Base-by-base conservation (phyloP, 345 rosid species). In the Triadica sebifera region DNA sequence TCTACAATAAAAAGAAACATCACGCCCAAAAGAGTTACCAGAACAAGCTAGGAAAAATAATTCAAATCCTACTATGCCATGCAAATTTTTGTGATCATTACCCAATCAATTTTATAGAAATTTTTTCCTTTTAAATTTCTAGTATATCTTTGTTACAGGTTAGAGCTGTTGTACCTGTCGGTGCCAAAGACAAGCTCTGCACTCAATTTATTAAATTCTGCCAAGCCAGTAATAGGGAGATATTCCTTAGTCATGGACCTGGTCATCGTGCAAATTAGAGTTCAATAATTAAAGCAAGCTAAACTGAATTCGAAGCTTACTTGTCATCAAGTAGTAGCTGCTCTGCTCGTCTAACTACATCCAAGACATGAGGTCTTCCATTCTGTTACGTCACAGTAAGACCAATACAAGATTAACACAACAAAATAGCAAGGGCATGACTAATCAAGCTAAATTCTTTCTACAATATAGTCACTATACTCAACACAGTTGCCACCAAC, bases 161-260 rank as follows among this genome's bases (percentile, higher is more conserved):
- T 17, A 56, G 6, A 20, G 12, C 45, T 29, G 19, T 15, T 58
- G 65, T 76, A 90, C 97, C 93, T 87, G 81, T 89, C 89, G 70
- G 82, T 86, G 52, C 94, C 94, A 68, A 92, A 78, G 58, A 89
- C 88, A 79, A 92, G 92, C 82, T 85, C 85, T 74, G 96, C 96
- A 74, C 97, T 90, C 85, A 90, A 64, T 86, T 88, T 87, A 79
- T 90, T 92, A 78, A 92, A 92, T 66, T 88, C 92, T 71, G 79
- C 84, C 85, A 90, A 81, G 65, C 97, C 96, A 72, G 81, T 84
- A 81, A 92, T 90, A 5, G 94, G 94, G 80, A 90, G 92, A 80
- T 92, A 90, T 77, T 92, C 97, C 85, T 92, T 92, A 10, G 83
- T 74, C 22, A 88, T 77, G 12, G 88, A 80, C 81, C 97, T 90